Conservation (phyloP, 2,329 filamentous ascomycete genomes). For the Camptophora hylomeconis region DNA sequence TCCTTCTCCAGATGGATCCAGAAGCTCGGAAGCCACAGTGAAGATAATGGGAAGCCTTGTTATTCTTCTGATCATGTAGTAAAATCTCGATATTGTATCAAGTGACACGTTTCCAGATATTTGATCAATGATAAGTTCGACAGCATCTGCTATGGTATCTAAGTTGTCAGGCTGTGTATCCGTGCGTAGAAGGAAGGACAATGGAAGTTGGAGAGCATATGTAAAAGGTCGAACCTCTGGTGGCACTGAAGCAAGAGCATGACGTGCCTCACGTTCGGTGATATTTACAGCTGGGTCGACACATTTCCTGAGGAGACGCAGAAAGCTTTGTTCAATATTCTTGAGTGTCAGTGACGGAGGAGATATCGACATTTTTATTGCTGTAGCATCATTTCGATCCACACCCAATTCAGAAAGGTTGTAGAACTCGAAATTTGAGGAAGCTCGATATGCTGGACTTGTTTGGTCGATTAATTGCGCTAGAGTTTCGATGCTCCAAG, state of each 20-base stretch:
- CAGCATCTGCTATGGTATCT: conserved; percentile 43
- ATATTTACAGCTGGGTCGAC: conserved; percentile 7
- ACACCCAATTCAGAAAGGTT: conserved; percentile 35
- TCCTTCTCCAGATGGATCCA: conserved; percentile 8
- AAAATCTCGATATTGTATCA: too few relatives aligned
- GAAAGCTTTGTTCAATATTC: conserved; percentile 14
- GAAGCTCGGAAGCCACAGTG: too few relatives aligned
- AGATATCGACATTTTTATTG: too few relatives aligned
- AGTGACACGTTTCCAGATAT: conserved; percentile 38
- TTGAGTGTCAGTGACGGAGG: conserved; percentile 14
- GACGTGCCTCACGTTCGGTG: conserved; percentile 3
- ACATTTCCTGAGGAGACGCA: conserved; percentile 14
- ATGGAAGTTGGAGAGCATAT: conserved; percentile 12
- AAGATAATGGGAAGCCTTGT: conserved; percentile 44
- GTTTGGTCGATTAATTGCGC: too few relatives aligned
- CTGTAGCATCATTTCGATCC: too few relatives aligned
- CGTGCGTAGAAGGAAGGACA: conserved; percentile 4
- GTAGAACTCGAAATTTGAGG: conserved; percentile 65
- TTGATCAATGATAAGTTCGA: conserved; percentile 46
- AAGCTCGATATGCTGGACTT: too few relatives aligned
- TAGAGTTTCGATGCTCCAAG: too few relatives aligned
- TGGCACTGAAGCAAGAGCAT: conserved; percentile 1
- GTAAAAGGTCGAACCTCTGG: conserved; percentile 10
- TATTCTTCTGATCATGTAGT: conserved; percentile 43
- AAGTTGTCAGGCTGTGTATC: conserved; percentile 37